Conservation (phyloP, 495 filamentous ascomycete species). For the Thozetella sp. region DNA sequence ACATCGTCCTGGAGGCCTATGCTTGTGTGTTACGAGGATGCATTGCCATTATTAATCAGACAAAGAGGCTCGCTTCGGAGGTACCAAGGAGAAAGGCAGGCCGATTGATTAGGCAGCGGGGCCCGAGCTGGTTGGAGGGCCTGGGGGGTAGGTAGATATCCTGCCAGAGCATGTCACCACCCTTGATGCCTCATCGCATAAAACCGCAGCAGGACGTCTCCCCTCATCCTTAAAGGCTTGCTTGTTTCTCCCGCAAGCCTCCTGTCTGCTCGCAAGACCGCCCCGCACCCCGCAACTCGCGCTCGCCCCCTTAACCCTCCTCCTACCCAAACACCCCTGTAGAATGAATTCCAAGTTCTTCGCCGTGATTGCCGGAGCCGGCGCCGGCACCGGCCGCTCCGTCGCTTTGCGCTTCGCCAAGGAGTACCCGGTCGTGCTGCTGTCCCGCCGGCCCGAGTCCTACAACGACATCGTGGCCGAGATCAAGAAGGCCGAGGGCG, state of each 20-base stretch:
- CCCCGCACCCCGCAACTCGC: not conserved
- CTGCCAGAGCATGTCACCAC: not conserved
- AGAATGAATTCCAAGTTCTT: conserved; percentile 46
- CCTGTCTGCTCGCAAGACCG: not conserved
- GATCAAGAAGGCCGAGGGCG: conserved; percentile 69
- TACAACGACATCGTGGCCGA: conserved; percentile 71
- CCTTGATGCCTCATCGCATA: too few relatives aligned
- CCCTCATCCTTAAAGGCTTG: too few relatives aligned
- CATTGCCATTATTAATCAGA: too few relatives aligned
- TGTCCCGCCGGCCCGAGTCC: conserved; percentile 70
- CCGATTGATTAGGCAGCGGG: too few relatives aligned
- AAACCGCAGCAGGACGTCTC: too few relatives aligned
- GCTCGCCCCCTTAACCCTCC: not conserved
- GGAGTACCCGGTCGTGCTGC: conserved; percentile 74
- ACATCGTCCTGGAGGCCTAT: too few relatives aligned
- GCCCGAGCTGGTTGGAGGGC: not conserved
- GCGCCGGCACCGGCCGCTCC: conserved; percentile 63
- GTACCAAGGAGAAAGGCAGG: too few relatives aligned
- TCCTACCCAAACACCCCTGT: not conserved
- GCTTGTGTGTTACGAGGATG: too few relatives aligned
- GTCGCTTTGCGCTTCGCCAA: conserved; percentile 70
- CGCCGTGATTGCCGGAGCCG: conserved; percentile 76
- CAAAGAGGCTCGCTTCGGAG: too few relatives aligned
- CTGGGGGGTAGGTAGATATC: not conserved
- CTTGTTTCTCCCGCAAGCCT: too few relatives aligned